Conservation (phyloP, 768 basidiomycete species). For the Rubroboletus satanas region DNA sequence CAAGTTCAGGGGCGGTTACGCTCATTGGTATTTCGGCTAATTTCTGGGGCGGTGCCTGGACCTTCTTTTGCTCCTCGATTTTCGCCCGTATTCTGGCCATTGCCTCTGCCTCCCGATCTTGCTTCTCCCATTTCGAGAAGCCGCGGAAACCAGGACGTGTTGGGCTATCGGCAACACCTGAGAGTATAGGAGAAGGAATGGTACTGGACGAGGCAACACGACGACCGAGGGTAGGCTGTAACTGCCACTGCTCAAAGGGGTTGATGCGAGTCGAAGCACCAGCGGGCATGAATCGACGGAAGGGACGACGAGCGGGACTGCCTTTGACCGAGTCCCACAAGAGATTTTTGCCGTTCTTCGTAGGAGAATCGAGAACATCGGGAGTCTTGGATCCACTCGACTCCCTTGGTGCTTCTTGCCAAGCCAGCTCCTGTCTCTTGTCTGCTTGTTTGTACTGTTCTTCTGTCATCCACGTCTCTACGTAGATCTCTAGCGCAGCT, state of each 20-base stretch:
- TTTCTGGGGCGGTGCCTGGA: constrained; percentile 35
- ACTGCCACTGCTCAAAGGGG: constrained; percentile 41
- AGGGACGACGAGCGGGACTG: constrained; percentile 40
- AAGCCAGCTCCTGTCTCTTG: constrained; percentile 54
- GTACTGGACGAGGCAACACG: constrained; percentile 40
- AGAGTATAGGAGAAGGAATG: constrained; percentile 24
- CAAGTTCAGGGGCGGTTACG: constrained; percentile 22
- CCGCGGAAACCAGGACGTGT: constrained; percentile 43
- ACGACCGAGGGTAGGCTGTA: constrained; percentile 37
- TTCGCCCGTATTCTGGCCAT: constrained; percentile 66
- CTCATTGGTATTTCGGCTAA: constrained; percentile 29
- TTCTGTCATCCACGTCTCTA: constrained; percentile 79
- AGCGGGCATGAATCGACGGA: constrained; percentile 46
- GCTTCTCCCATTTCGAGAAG: constrained; percentile 83
- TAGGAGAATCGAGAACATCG: constrained; percentile 37
- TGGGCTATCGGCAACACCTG: constrained; percentile 51
- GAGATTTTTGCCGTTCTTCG: constrained; percentile 57
- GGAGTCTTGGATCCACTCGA: constrained; percentile 43
- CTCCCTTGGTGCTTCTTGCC: constrained; percentile 56
- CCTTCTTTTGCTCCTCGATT: constrained; percentile 44
- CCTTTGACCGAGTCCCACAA: constrained; percentile 61
- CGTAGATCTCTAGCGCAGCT: constrained; percentile 63
- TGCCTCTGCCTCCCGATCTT: constrained; percentile 77
- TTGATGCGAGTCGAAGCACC: constrained; percentile 45
- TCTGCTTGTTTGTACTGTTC: constrained; percentile 68